Conservation (phyloP, 257 asterid species). For the Haberlea rhodopensis region DNA sequence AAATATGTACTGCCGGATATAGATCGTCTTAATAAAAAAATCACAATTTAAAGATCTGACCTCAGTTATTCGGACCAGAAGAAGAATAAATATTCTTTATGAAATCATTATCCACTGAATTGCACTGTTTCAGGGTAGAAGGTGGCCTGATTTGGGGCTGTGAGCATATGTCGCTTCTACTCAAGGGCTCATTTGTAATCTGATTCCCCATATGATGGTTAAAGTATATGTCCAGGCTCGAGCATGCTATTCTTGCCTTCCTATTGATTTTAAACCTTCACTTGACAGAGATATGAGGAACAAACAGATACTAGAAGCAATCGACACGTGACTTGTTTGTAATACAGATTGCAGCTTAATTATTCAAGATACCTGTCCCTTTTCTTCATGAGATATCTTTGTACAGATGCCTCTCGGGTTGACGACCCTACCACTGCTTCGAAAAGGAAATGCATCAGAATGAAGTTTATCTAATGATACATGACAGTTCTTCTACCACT, state of each 20-base stretch:
- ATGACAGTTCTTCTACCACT: constrained; percentile 6
- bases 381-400: constrained; percentile 87
- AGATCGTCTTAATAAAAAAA: neutral
- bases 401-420: constrained; percentile 83
- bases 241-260: constrained; percentile 55
- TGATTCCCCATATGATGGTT: constrained; percentile 48
- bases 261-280: constrained; percentile 97
- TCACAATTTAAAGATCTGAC: constrained; percentile 31
- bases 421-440: constrained; percentile 64
- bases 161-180: constrained; percentile 42
- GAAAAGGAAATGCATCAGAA: constrained; percentile 25
- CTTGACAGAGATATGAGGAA: constrained; percentile 76
- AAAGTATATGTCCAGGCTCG: constrained; percentile 50
- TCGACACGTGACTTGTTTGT: constrained; percentile 22
- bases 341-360: constrained; percentile 27
- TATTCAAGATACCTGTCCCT: constrained; percentile 79
- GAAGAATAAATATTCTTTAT: constrained; percentile 43
- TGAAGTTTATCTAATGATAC: constrained; percentile 17
- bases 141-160: constrained; percentile 49
- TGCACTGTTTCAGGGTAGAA: constrained; percentile 47
- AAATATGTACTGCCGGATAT: neutral
- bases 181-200: constrained; percentile 35
- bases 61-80: constrained; percentile 48
- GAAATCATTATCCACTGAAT: constrained; percentile 47
- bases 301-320: constrained; percentile 34